These are phyloP conservation scores for Candida ipomoeae DNA, from an alignment of 805 yeast genomes.

Conservation along the genomic window DNA sequence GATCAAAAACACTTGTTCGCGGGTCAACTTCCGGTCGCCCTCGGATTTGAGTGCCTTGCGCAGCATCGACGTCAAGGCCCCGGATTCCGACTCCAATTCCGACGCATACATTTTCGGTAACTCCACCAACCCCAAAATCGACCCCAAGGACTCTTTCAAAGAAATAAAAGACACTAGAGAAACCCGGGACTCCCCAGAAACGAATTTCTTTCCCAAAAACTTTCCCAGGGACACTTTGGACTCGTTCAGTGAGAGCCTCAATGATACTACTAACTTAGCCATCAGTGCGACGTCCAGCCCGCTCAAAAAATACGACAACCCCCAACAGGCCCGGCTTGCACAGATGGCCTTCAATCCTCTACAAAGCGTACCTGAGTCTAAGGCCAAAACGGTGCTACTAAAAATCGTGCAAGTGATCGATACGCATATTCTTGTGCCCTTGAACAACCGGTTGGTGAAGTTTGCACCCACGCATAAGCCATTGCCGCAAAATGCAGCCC, in stretches of 20 bases:
- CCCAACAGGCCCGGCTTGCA: not conserved
- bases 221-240: not conserved
- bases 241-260: not conserved
- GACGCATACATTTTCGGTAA: conserved; percentile 32
- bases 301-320: conserved; percentile 5
- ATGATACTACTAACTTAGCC: conserved; percentile 12
- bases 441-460: not conserved
- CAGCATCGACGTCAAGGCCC: conserved; percentile 11
- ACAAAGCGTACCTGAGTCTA: not conserved
- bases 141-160: not conserved
- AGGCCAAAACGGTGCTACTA: not conserved
- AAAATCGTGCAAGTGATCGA: not conserved
- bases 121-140: conserved; percentile 16
- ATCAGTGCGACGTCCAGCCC: conserved; percentile 15
- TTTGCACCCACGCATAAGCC: not conserved
- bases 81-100: conserved; percentile 7
- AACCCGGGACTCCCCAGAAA: not conserved
- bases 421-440: not conserved
- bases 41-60: conserved; percentile 30
- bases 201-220: too few species aligned
- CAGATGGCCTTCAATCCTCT: not conserved
- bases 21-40: conserved; percentile 32
- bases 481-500: not conserved
- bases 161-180: not conserved
- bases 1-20: conserved; percentile 45